phyloP scores from a whole-genome alignment of 2,329 filamentous ascomycete genomes.

The Talaromyces sp. region DNA sequence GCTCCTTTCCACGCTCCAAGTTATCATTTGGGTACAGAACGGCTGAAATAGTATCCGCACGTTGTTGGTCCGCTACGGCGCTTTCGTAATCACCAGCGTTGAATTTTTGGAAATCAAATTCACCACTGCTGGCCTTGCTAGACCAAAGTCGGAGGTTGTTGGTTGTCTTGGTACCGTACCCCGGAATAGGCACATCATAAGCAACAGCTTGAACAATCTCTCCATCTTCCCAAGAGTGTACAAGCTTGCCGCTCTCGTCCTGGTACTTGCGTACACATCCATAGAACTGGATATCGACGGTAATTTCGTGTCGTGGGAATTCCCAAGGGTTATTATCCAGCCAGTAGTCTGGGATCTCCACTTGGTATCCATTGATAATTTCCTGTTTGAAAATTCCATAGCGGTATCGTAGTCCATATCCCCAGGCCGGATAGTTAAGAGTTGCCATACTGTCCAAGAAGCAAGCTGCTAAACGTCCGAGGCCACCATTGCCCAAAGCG shows the following conservation, averaged over 20 bases:
- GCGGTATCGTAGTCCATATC: slow-evolving; percentile 91
- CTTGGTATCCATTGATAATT: slow-evolving; percentile 96
- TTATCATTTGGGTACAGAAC: slow-evolving; percentile 98
- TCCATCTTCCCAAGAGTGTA: slow-evolving; percentile 84
- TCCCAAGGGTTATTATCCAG: slow-evolving; percentile 99
- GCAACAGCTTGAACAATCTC: slow-evolving; percentile 91
- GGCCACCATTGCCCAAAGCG: slow-evolving; percentile 91
- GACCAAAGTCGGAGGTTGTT: slow-evolving; percentile 98
- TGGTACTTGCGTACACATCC: slow-evolving; percentile 74
- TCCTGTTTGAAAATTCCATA: slow-evolving; percentile 99
- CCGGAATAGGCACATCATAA: slow-evolving; percentile 90
- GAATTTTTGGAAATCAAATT: slow-evolving; percentile 99
- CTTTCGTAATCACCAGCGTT: slow-evolving; percentile 98
- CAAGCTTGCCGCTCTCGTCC: slow-evolving; percentile 75
- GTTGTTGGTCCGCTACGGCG: slow-evolving; percentile 96
- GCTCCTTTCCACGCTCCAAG: slow-evolving; percentile 92
- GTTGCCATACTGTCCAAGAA: slow-evolving; percentile 96
- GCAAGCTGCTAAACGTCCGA: slow-evolving; percentile 92
- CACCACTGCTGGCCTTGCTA: slow-evolving; percentile 92
- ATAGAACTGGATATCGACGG: slow-evolving; percentile 96
- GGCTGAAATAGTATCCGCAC: slow-evolving; percentile 97
- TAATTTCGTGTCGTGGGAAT: slow-evolving; percentile 92
- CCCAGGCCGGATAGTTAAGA: slow-evolving; percentile 95
- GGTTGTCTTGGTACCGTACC: slow-evolving; percentile 84
- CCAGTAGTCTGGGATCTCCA: slow-evolving; percentile 98